Base-by-base conservation (phyloP, 139 green algal genomes). In the Eudorina sp. region DNA sequence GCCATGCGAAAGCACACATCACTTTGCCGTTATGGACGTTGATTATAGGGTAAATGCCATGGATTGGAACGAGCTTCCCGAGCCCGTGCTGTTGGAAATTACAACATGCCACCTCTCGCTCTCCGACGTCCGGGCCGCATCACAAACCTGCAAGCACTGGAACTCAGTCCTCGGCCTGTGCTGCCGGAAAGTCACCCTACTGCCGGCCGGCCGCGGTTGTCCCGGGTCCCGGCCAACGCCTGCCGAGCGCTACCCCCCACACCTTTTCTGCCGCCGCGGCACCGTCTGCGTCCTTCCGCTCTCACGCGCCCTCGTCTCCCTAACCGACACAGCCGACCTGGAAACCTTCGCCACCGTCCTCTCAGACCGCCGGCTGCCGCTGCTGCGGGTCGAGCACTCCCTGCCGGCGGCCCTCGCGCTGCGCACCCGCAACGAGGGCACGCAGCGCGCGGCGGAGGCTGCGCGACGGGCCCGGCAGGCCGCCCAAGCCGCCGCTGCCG, bases 241-340 rank as follows among this genome's bases (percentile, higher is more conserved):
- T 27, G 7, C 21, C 0, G 78, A 85, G 55, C 78, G 36, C 16
- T 74, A 45, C 40, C 78, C 78, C 25, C 40, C 55, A 40, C 78
- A 85, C 78, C 78, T 74, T 4, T 85, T 85, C 55, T 40, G 34
- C 27, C 53, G 21, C 2, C 1, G 0, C 31, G 27, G 45, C 21
- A 75, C 78, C 1, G 36, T 43, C 38, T 85, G 78, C 78, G 4
- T 43, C 38, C 78, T 85, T 11, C 78, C 78, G 27, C 78, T 85
- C 23, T 60, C 78, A 7, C 0, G 27, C 21, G 0, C 25, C 8
- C 78, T 38, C 11, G 9, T 85, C 23, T 6, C 3, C 40, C 14
- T 2, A 1, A 29, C 2, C 29, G 36, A 46, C 38, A 16, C 69
- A 3, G 13, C n/a, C 16, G 69, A 62, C 23, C 27, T 81, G 21